Base-by-base conservation (phyloP, 2,329 filamentous ascomycete genomes). In the Plenodomus tracheiphilus region DNA sequence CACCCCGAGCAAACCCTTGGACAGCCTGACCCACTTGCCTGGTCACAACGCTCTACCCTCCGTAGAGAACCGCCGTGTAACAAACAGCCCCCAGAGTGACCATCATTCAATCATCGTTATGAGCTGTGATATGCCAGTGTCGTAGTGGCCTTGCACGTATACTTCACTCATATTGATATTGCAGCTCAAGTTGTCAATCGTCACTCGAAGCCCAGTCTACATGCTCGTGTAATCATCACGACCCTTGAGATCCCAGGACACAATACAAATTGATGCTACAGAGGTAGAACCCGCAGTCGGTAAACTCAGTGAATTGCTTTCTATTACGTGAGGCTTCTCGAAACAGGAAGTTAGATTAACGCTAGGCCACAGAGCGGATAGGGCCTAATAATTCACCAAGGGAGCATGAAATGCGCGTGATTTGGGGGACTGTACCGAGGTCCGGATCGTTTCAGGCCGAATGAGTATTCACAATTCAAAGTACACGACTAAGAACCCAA, bases 401-500 rank as follows among this genome's bases (percentile, higher is more conserved):
- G 5, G 22, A 10, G 22, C 22, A 25, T 25, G 22, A 5, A 5
- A 25, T 10, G 10, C 5, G 22, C 22, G 5, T 25, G 22, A 25
- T 5, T 5, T 10, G 22, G 10, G 5, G 10, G 10, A 25, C n/a
- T 25, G 22, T 25, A 25, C 22, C 5, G 10, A 5, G 22, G 5
- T 25, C 10, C 22, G 13, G 15, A 28, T 15, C 34, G 9, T 22
- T 19, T 30, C 16, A n/a, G 34, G 17, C 4, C 21, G 13, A 17
- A 25, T 25, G 22, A 10, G 5, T 5, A 25, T 45, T 50, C 64
- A 72, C 13, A 65, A 64, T 36, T 70, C 63, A 25, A 97, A 92
- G 74, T 93, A 97, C 42, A 97, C 91, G 25, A 96, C 89, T 77
- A 92, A 84, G 70, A 96, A 97, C 9, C 94, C 92, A 35, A 97